Evolutionary conservation across 805 yeast genomes (phyloP).

Genomic region (Saccharomycopsis oosterbeekiorum): DNA sequence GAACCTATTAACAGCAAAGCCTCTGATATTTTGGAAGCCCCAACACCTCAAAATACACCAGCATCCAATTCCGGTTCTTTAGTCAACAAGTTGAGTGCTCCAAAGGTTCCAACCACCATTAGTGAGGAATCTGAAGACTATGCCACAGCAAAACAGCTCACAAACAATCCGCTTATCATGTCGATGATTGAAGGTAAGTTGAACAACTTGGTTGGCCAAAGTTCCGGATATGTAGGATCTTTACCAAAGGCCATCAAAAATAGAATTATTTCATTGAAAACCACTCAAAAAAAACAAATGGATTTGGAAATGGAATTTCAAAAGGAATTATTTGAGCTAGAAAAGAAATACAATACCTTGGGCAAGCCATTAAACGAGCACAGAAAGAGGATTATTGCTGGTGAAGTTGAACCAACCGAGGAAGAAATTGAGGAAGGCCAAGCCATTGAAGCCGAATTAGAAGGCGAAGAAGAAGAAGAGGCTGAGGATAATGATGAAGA

Average conservation of each 20-base stretch:
- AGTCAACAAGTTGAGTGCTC: constrained; percentile 43
- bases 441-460: constrained; percentile 49
- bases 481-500: constrained; percentile 34
- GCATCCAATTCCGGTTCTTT: constrained; percentile 73
- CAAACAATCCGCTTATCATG: constrained; percentile 72
- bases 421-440: constrained; percentile 77
- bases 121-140: constrained; percentile 49
- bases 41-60: constrained; percentile 98
- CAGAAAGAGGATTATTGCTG: constrained; percentile 64
- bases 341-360: constrained; percentile 61
- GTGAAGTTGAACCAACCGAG: constrained; percentile 63
- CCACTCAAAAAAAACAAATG: constrained; percentile 70
- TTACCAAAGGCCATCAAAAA: constrained; percentile 66
- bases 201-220: constrained; percentile 73
- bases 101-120: constrained; percentile 54
- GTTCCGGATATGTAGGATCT: constrained; percentile 74
- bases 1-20: constrained; percentile 72
- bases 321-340: constrained; percentile 76
- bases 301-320: constrained; percentile 86
- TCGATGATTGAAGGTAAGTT: constrained; percentile 86
- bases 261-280: constrained; percentile 73
- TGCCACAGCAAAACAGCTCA: constrained; percentile 32
- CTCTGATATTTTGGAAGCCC: constrained; percentile 81
- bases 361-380: constrained; percentile 69
- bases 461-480: constrained; percentile 35